phyloP scores from a whole-genome alignment of 78 protist species.

The Cavenderia fasciculata region DNA sequence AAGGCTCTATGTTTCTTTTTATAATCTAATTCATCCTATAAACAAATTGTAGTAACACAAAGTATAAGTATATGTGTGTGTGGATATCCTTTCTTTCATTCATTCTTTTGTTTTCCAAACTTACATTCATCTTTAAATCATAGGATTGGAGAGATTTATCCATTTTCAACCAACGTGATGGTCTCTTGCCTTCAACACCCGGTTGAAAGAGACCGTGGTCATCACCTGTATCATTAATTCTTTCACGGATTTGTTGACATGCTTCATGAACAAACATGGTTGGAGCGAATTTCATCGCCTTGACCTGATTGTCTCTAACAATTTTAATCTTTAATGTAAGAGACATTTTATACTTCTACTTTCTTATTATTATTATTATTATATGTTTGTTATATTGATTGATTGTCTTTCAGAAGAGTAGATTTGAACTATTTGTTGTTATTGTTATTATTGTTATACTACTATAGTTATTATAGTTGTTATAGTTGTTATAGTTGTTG shows the following conservation, averaged over 20 bases:
- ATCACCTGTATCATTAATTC: conserved; percentile 76
- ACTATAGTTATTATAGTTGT: background rate
- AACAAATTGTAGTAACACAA: background rate
- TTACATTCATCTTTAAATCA: conserved; percentile 73
- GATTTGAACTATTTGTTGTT: conserved; percentile 3
- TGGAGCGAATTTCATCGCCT: conserved; percentile 81
- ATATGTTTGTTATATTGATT: background rate
- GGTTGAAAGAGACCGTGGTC: conserved; percentile 85
- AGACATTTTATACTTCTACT: conserved; percentile 62
- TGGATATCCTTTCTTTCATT: background rate
- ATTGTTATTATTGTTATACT: background rate
- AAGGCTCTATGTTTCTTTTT: conserved; percentile 88
- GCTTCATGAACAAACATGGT: conserved; percentile 73
- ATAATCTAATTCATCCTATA: conserved; percentile 84
- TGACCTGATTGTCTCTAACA: conserved; percentile 75
- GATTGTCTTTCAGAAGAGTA: background rate
- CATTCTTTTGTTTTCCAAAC: background rate
- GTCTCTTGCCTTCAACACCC: conserved; percentile 76
- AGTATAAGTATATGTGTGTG: background rate
- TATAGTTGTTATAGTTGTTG: background rate
- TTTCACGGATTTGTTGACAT: conserved; percentile 76
- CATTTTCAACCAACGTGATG: conserved; percentile 83
- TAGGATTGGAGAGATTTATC: conserved; percentile 74
- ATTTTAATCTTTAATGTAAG: conserved; percentile 72
- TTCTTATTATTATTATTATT: background rate